A percentile compares a stretch with the other conserved stretches of the same genome.
Evolutionary conservation across 805 yeast species (phyloP).

Genomic region (Schwanniomyces sp.): DNA sequence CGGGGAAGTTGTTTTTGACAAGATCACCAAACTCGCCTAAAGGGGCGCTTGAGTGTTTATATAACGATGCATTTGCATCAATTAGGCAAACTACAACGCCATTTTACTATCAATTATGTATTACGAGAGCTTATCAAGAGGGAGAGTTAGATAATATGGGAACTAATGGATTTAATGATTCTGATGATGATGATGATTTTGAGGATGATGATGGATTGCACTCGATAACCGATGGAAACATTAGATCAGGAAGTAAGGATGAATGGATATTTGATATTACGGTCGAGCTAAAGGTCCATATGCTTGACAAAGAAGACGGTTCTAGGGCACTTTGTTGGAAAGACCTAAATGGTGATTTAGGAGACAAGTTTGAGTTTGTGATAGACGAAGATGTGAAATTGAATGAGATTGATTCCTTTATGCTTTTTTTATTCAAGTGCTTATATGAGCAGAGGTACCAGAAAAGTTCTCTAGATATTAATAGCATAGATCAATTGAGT

Average conservation of each 20-base stretch:
- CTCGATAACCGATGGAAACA: conserved; percentile 26
- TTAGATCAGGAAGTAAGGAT: conserved; percentile 38
- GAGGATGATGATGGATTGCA: conserved; percentile 21
- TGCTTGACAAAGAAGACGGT: conserved; percentile 52
- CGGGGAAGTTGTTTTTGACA: conserved; percentile 75
- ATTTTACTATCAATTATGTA: conserved; percentile 66
- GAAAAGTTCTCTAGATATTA: conserved; percentile 46
- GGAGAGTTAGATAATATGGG: conserved; percentile 55
- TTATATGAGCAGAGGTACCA: conserved; percentile 75
- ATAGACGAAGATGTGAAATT: conserved; percentile 59
- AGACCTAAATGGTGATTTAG: conserved; percentile 82
- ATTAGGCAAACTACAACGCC: conserved; percentile 68
- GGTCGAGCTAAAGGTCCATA: conserved; percentile 56
- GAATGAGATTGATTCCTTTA: conserved; percentile 61
- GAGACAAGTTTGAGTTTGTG: conserved; percentile 79
- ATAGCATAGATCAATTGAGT: conserved; percentile 45
- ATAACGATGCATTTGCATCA: conserved; percentile 74
- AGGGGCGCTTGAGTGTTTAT: conserved; percentile 81
- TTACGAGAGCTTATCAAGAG: conserved; percentile 67
- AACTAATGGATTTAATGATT: conserved; percentile 40
- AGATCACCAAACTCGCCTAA: conserved; percentile 81
- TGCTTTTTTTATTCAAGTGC: conserved; percentile 60
- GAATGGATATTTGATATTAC: conserved; percentile 73
- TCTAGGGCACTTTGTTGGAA: conserved; percentile 70
- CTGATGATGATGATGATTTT: conserved; percentile 32